Conservation (phyloP, 805 yeast species). For the Ascoidea rubescens region DNA sequence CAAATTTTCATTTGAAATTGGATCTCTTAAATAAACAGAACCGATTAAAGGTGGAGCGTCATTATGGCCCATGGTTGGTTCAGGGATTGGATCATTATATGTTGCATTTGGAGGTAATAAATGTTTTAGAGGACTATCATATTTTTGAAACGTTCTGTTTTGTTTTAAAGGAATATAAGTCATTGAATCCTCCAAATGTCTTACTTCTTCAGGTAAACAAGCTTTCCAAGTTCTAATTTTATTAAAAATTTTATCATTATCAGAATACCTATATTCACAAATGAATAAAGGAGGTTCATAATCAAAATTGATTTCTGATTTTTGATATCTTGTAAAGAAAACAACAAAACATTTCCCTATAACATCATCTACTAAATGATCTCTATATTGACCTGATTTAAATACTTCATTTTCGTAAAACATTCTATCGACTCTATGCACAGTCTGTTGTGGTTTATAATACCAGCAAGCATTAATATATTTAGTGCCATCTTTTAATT, state of each 20-base stretch:
- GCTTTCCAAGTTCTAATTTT: constrained; percentile 98
- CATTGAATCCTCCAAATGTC: constrained; percentile 53
- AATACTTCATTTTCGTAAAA: constrained; percentile 92
- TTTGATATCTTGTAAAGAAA: constrained; percentile 85
- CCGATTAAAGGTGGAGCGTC: constrained; percentile 94
- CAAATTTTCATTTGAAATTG: constrained; percentile 67
- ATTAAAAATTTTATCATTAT: constrained; percentile 78
- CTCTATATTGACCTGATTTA: constrained; percentile 93
- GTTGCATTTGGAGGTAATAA: constrained; percentile 64
- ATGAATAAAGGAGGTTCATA: constrained; percentile 77
- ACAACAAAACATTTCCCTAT: constrained; percentile 91
- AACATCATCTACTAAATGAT: constrained; percentile 79
- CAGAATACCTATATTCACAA: constrained; percentile 92
- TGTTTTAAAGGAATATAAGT: constrained; percentile 59
- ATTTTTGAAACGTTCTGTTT: constrained; percentile 55
- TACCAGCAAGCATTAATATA: constrained; percentile 97
- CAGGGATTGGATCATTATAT: constrained; percentile 63
- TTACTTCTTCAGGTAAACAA: constrained; percentile 91
- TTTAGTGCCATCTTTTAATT: constrained; percentile 62
- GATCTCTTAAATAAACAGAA: constrained; percentile 70
- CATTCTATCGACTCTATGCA: constrained; percentile 78
- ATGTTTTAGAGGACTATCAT: constrained; percentile 75
- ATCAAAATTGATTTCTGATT: constrained; percentile 82
- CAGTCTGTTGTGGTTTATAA: constrained; percentile 94
- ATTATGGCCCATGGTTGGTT: constrained; percentile 66